Evolutionary conservation across 2,329 filamentous ascomycete genomes (phyloP), one percentile per base, ranked within the genome.

Genomic region (Diaporthe ampelina): DNA sequence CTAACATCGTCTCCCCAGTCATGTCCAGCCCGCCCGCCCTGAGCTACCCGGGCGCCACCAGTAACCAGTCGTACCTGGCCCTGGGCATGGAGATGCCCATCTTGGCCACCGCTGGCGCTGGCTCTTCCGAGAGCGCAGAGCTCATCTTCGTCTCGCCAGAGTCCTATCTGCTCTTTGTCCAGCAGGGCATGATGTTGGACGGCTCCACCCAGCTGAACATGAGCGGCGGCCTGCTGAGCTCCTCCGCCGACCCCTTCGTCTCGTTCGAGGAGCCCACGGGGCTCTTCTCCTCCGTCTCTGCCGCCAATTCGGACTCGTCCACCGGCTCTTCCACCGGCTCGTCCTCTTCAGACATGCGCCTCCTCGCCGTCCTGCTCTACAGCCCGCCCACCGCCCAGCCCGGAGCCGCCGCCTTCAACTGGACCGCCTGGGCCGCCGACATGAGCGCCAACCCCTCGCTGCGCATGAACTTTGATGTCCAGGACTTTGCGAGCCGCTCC

Each of bases 241-340:
- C 74, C 48, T 65, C 76, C 19, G 58, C 71, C 54, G 75, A 74
- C 29, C 59, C 76, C 26, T 77, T 76, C n/a, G 74, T 74, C 26
- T 85, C 85, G 73, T 75, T 75, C 29, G 24, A 69, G 26, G 67
- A 71, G 59, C 68, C 74, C 3, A 74, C 72, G 26, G 67, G 72
- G 29, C 40, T 75, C 15, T 75, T 75, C 71, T 84, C 82, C 17
- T 84, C 80, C 21, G 24, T 68, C 32, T 40, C 63, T 21, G 52
- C 63, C 32, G 63, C 63, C 45, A 54, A 21, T 13, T 40, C 63
- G 13, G 63, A 17, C 40, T 43, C 40, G 40, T 43, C 40, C 13
- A 4, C 40, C 37, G 37, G 45, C 45, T 35, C 80, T 29, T 80
- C 79, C 37, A 79, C 79, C 17, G 69, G 48, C 21, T 72, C 76